phyloP scores from a whole-genome alignment of 768 basidiomycete genomes.

The Russula sp. region DNA sequence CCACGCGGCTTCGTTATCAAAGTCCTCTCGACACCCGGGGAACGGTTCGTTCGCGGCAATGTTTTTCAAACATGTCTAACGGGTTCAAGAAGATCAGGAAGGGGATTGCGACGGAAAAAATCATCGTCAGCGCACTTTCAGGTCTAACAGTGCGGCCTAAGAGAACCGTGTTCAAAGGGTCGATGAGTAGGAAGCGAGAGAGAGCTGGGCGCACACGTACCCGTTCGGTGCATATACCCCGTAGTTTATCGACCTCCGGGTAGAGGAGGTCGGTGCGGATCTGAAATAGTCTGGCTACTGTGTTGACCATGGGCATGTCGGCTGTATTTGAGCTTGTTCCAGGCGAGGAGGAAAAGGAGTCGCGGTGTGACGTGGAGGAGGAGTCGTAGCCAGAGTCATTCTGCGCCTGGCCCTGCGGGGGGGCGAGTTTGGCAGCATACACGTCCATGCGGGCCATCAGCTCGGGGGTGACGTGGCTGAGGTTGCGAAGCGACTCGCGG shows the following conservation, averaged over 20 bases:
- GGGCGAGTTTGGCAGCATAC: slow-evolving; percentile 76
- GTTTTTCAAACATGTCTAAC: slow-evolving; percentile 83
- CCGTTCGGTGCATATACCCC: slow-evolving; percentile 69
- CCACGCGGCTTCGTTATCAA: slow-evolving; percentile 77
- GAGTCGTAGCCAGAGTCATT: slow-evolving; percentile 67
- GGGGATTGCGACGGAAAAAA: slow-evolving; percentile 11
- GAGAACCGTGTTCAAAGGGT: slow-evolving; percentile 10
- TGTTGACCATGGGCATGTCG: slow-evolving; percentile 74
- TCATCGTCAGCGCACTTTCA: slow-evolving; percentile 53
- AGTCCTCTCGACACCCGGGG: slow-evolving; percentile 84
- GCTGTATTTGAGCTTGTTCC: slow-evolving; percentile 43
- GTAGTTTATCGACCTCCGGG: slow-evolving; percentile 64
- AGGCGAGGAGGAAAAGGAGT: slow-evolving; percentile 38
- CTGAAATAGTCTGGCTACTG: slow-evolving; percentile 69
- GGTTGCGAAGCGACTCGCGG: slow-evolving; percentile 64
- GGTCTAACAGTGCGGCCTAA: slow-evolving; percentile 78
- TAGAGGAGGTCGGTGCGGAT: slow-evolving; percentile 62
- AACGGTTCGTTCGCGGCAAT: slow-evolving; percentile 79
- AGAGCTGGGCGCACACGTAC: slow-evolving; percentile 31
- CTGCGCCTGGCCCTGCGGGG: slow-evolving; percentile 39
- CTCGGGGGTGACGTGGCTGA: slow-evolving; percentile 80
- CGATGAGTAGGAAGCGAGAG: not conserved
- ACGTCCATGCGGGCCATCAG: slow-evolving; percentile 74
- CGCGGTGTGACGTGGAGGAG: slow-evolving; percentile 51
- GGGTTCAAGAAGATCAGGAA: slow-evolving; percentile 15